phyloP scores from a whole-genome alignment of 2,329 filamentous ascomycete species.

The Dendryphion nanum region DNA sequence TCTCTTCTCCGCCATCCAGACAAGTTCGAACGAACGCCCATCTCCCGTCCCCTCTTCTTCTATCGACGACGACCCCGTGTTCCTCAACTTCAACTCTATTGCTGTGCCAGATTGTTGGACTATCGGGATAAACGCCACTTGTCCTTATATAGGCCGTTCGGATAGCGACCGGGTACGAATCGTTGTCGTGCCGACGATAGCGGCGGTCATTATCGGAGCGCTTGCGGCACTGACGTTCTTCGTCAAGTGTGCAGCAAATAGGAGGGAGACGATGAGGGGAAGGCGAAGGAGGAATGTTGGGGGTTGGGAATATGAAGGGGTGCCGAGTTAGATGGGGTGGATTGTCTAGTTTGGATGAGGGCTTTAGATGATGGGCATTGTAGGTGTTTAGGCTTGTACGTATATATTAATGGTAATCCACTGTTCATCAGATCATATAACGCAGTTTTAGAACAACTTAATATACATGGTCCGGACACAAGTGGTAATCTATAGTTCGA shows the following conservation, averaged over 20 bases:
- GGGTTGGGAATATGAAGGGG: slow-evolving; percentile 68
- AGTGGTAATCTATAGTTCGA: too few relatives aligned
- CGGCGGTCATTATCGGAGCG: slow-evolving; percentile 61
- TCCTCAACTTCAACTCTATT: slow-evolving; percentile 62
- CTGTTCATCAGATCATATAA: too few relatives aligned
- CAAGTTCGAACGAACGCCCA: slow-evolving; percentile 9
- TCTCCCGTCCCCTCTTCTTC: slow-evolving; percentile 1
- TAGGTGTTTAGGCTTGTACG: too few relatives aligned
- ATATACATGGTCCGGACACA: too few relatives aligned
- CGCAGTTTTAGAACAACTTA: too few relatives aligned
- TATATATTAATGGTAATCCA: too few relatives aligned
- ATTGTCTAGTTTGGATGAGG: too few relatives aligned
- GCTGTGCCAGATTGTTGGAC: slow-evolving; percentile 60
- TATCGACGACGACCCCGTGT: slow-evolving; percentile 37
- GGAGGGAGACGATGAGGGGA: slow-evolving; percentile 52
- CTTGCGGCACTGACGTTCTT: slow-evolving; percentile 61
- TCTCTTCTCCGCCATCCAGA: slow-evolving; percentile 40
- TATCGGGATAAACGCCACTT: slow-evolving; percentile 53
- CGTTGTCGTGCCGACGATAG: slow-evolving; percentile 61
- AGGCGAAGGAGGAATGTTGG: slow-evolving; percentile 48
- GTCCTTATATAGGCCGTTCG: slow-evolving; percentile 54
- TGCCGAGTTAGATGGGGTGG: slow-evolving; percentile 55
- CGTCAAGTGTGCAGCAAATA: slow-evolving; percentile 63
- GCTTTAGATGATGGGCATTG: too few relatives aligned
- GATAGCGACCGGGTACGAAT: slow-evolving; percentile 45